Evolutionary conservation across 352 stramenopile species (phyloP).

Genomic region (Phytophthora citricola): DNA sequence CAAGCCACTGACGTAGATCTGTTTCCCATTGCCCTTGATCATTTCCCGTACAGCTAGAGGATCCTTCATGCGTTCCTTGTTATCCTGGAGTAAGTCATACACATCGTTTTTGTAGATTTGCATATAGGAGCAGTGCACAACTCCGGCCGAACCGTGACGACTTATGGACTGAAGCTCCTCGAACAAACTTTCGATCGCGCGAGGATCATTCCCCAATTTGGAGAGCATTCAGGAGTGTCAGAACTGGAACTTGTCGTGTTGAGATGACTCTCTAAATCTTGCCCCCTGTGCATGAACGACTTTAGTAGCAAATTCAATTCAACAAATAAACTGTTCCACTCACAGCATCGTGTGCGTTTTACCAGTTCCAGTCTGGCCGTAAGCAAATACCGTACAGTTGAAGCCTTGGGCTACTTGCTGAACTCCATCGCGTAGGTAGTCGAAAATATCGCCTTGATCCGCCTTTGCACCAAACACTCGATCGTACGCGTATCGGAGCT

Average conservation of each 20-base stretch:
- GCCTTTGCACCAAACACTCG: constrained; percentile 68
- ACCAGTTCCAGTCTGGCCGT: constrained; percentile 90
- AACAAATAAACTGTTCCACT: constrained; percentile 12
- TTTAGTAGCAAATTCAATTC: constrained; percentile 8
- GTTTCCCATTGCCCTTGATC: constrained; percentile 80
- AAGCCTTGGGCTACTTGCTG: constrained; percentile 86
- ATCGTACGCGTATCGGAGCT: constrained; percentile 74
- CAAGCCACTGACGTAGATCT: constrained; percentile 92
- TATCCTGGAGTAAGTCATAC: constrained; percentile 75
- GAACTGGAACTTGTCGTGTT: constrained; percentile 8
- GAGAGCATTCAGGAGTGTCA: constrained; percentile 9
- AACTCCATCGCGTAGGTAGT: constrained; percentile 71
- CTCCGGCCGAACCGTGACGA: constrained; percentile 53
- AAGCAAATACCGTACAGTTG: constrained; percentile 93
- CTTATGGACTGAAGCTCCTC: constrained; percentile 66
- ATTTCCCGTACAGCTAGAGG: constrained; percentile 64
- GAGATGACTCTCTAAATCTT: constrained; percentile 59
- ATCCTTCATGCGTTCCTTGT: constrained; percentile 60
- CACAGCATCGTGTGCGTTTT: constrained; percentile 93
- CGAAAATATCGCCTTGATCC: constrained; percentile 79
- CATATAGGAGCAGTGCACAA: constrained; percentile 92
- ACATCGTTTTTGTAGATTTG: constrained; percentile 93
- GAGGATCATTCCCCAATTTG: constrained; percentile 81
- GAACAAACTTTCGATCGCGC: constrained; percentile 87
- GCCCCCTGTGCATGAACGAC: constrained; percentile 40